These are phyloP conservation scores for Naganishia vaughanmartiniae DNA, from an alignment of 768 basidiomycete species.

Conservation along the genomic window DNA sequence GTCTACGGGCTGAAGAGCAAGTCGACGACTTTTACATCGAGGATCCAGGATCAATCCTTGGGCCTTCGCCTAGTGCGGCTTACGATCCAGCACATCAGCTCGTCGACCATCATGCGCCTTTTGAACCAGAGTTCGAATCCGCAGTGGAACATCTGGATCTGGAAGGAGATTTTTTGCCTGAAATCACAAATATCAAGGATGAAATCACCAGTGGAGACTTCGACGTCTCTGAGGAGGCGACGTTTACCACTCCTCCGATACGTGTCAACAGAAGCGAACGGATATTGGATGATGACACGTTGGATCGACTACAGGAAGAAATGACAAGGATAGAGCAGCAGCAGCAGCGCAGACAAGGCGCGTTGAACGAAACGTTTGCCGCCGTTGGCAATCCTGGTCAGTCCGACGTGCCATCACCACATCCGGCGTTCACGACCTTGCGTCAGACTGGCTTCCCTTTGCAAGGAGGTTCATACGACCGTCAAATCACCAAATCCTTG, in stretches of 20 bases:
- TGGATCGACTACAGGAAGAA: slow-evolving; percentile 10
- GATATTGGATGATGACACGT: slow-evolving; percentile 9
- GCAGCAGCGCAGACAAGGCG: not conserved
- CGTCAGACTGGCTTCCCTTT: not conserved
- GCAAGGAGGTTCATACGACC: not conserved
- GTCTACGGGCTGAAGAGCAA: not conserved
- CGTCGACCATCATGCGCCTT: not conserved
- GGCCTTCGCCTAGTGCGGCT: not conserved
- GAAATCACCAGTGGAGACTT: not conserved
- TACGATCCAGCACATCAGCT: not conserved
- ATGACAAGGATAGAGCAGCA: slow-evolving; percentile 20
- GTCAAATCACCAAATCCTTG: not conserved
- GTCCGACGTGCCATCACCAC: not conserved
- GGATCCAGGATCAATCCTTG: not conserved
- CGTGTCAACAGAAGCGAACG: not conserved
- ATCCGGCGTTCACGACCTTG: not conserved
- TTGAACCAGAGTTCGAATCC: not conserved
- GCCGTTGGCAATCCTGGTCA: not conserved
- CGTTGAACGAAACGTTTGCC: not conserved
- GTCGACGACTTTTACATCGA: not conserved
- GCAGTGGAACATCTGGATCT: slow-evolving; percentile 1
- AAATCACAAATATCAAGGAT: not conserved
- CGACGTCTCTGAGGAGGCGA: not conserved
- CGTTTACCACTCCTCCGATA: not conserved
- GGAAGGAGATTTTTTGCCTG: slow-evolving; percentile 10